Evolutionary conservation across 192 early-diverging fungal genomes (phyloP).

Genomic region (Dissophora ornata): DNA sequence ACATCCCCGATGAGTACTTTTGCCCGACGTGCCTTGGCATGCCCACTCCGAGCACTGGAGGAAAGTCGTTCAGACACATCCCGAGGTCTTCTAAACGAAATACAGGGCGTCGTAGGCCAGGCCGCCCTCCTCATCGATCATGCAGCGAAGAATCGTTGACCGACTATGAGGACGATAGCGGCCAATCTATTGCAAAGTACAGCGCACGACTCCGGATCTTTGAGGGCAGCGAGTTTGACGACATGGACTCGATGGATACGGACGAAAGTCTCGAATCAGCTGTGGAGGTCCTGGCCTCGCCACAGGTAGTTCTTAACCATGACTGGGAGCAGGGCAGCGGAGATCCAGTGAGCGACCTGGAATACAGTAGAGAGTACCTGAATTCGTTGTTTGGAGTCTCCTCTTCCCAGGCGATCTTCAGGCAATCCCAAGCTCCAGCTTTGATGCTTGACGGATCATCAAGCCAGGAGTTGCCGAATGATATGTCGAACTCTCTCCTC

Average conservation of each 20-base stretch:
- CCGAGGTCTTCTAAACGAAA: slow-evolving; percentile 9
- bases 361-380: slow-evolving; percentile 18
- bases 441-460: slow-evolving; percentile 49
- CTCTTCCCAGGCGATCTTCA: slow-evolving; percentile 24
- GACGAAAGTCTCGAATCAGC: slow-evolving; percentile 4
- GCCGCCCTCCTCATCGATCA: slow-evolving; percentile 2
- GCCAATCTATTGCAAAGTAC: background rate
- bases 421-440: slow-evolving; percentile 20
- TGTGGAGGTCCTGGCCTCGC: slow-evolving; percentile 7
- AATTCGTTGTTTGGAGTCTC: background rate
- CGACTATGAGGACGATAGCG: slow-evolving; percentile 3
- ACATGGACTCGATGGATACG: background rate
- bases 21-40: slow-evolving; percentile 67
- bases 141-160: background rate
- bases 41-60: slow-evolving; percentile 29
- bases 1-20: slow-evolving; percentile 69
- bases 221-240: slow-evolving; percentile 15
- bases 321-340: slow-evolving; percentile 22
- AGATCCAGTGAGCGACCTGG: slow-evolving; percentile 5
- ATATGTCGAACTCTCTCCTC: background rate
- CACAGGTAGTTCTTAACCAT: slow-evolving; percentile 44
- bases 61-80: slow-evolving; percentile 43
- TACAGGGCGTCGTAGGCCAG: background rate
- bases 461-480: slow-evolving; percentile 14
- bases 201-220: background rate